Evolutionary conservation across 306 rosid species (phyloP).

Genomic region (Mucuna pruriens): DNA sequence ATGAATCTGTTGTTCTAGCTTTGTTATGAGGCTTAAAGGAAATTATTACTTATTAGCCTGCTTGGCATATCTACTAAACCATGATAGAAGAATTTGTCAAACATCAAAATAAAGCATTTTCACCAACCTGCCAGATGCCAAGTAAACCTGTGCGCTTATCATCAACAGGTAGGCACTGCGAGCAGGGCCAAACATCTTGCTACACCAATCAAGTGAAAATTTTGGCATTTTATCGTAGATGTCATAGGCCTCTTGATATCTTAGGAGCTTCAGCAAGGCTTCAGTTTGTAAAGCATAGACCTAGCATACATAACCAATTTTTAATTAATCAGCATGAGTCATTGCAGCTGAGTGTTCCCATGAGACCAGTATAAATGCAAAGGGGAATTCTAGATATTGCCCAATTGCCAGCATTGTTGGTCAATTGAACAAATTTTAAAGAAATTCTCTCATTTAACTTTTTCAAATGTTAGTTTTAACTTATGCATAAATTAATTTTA

Average conservation of each 20-base stretch:
- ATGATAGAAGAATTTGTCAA: not conserved
- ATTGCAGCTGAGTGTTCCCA: not conserved
- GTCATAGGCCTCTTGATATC: slow-evolving; percentile 75
- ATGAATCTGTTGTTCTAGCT: not conserved
- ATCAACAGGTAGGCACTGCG: slow-evolving; percentile 55
- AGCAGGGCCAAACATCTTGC: slow-evolving; percentile 61
- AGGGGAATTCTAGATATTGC: not conserved
- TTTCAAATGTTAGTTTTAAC: no score
- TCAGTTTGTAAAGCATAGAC: slow-evolving; percentile 84
- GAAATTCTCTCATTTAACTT: no score
- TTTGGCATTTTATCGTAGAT: slow-evolving; percentile 63
- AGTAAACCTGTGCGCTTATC: slow-evolving; percentile 65
- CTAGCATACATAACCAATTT: slow-evolving; percentile 41
- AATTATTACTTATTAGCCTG: not conserved
- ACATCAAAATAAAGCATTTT: not conserved
- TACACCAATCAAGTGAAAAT: slow-evolving; percentile 57
- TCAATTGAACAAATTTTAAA: not conserved
- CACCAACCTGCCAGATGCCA: slow-evolving; percentile 85
- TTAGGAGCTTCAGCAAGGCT: slow-evolving; percentile 71
- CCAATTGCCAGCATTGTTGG: not conserved
- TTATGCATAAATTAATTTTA: no score
- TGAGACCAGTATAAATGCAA: not conserved
- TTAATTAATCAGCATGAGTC: slow-evolving; percentile 22
- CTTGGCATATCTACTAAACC: not conserved
- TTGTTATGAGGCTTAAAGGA: not conserved